Evolutionary conservation across 495 filamentous ascomycete species (phyloP).

Genomic region (Penicillium cinerascens): DNA sequence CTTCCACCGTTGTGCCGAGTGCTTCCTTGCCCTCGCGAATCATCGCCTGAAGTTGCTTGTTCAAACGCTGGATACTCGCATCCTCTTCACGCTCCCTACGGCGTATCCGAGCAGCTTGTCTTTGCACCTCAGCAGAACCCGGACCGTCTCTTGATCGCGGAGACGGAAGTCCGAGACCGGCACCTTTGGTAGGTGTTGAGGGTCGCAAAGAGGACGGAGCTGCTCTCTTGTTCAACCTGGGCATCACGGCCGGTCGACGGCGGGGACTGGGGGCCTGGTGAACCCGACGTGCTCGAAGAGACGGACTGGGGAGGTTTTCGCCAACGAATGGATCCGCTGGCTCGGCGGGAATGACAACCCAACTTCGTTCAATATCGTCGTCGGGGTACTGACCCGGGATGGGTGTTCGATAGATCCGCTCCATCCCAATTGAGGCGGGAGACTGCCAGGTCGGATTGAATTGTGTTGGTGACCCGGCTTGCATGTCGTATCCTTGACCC

Average conservation of each 20-base stretch:
- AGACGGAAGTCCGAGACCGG: constrained; percentile 23
- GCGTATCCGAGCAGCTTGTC: constrained; percentile 60
- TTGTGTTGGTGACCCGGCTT: constrained; percentile 10
- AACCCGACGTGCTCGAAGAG: constrained; percentile 16
- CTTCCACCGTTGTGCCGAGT: constrained; percentile 71
- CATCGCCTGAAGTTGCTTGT: constrained; percentile 74
- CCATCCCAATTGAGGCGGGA: constrained; percentile 20
- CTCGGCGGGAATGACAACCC: constrained; percentile 68
- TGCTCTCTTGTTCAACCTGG: constrained; percentile 26
- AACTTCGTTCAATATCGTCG: constrained; percentile 59
- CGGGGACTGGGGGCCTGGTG: constrained; percentile 27
- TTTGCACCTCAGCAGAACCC: constrained; percentile 59
- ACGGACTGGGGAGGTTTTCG: constrained; percentile 17
- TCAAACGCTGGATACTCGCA: constrained; percentile 70
- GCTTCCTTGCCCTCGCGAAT: constrained; percentile 86
- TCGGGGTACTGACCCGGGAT: constrained; percentile 40
- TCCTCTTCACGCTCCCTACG: constrained; percentile 77
- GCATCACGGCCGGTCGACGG: constrained; percentile 25
- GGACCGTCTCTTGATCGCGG: constrained; percentile 42
- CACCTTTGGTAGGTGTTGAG: constrained; percentile 37
- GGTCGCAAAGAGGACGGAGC: constrained; percentile 26
- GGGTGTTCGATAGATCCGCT: constrained; percentile 13
- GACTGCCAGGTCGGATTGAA: constrained; percentile 28
- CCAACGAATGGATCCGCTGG: constrained; percentile 18
- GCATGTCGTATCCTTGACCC: constrained; percentile 62